Base-by-base conservation (phyloP, 148 eudicot species). In the Rhododendron griersonianum region DNA sequence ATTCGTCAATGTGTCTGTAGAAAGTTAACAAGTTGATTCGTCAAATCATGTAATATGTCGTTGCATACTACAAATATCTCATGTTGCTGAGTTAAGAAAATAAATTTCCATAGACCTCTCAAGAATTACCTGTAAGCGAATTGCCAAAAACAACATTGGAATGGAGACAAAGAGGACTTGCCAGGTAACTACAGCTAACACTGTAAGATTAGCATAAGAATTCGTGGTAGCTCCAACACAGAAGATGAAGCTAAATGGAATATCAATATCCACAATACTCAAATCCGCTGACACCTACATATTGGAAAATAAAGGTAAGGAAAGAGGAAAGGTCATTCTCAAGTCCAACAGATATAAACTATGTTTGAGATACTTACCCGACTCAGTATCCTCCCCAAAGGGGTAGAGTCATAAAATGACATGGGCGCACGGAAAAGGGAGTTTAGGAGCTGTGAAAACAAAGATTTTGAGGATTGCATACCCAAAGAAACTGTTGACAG, bases 381-480 rank as follows among this genome's bases (percentile, higher is more conserved):
- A 88, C 95, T 95, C 83, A 96, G 84, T 85, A 96, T 95, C 86
- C 99, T 92, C 86, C 99, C 99, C 90, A 96, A 89, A 73, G 98
- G 99, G 0, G 99, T 96, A 39, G 98, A 96, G 86, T 96, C 98
- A 78, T 94, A 96, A 86, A 96, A 96, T 45, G 96, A 90, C 95
- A 95, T 95, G 41, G 99, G 99, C 5, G 98, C 99, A 4, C 94
- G 95, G 55, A 96, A 93, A 47, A 96, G 93, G 74, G 99, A 96
- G 48, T 86, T 87, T 82, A 95, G 79, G 73, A 96, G 85, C 90
- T 91, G 93, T 35, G 94, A 88, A 83, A 93, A 96, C 57, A 96
- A 84, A 14, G 99, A 91, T 85, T 89, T 92, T 81, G 99, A 96
- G 28, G 99, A 92, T 53, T 86, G 88, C 92, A 95, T 53, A 28